Conservation (phyloP, 179 eudicot species). For the Beta macrorhiza region DNA sequence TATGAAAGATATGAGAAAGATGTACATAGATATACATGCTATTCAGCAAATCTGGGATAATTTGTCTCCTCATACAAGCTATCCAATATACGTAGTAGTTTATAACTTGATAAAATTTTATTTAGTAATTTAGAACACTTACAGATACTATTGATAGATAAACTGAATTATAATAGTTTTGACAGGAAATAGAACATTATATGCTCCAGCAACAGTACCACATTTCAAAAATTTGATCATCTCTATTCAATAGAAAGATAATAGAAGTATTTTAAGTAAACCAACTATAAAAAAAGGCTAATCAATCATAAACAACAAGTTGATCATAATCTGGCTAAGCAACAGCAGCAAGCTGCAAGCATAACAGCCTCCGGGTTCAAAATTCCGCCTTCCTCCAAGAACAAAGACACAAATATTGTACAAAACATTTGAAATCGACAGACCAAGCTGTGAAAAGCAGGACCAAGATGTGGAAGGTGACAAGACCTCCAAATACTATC, state of each 20-base stretch:
- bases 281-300: neutral
- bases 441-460: slow-evolving; percentile 89
- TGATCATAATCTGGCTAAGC: slow-evolving; percentile 14
- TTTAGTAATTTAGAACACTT: too few relatives aligned
- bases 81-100: too few relatives aligned
- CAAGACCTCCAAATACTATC: slow-evolving; percentile 63
- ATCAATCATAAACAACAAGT: slow-evolving; percentile 19
- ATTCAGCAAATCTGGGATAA: too few relatives aligned
- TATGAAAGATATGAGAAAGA: too few relatives aligned
- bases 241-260: neutral
- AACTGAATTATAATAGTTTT: too few relatives aligned
- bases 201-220: too few relatives aligned
- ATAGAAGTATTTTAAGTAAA: neutral
- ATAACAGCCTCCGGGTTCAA: slow-evolving; percentile 24
- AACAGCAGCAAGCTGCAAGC: slow-evolving; percentile 17
- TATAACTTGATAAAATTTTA: too few relatives aligned
- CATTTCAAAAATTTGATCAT: neutral
- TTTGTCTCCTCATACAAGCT: too few relatives aligned
- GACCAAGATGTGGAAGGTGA: slow-evolving; percentile 56
- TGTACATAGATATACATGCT: too few relatives aligned
- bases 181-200: neutral
- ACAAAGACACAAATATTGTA: slow-evolving; percentile 40
- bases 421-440: slow-evolving; percentile 83
- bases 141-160: too few relatives aligned
- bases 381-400: slow-evolving; percentile 23